These are phyloP conservation scores for Calvatia gigantea DNA, from an alignment of 768 basidiomycete genomes.

Conservation along the genomic window DNA sequence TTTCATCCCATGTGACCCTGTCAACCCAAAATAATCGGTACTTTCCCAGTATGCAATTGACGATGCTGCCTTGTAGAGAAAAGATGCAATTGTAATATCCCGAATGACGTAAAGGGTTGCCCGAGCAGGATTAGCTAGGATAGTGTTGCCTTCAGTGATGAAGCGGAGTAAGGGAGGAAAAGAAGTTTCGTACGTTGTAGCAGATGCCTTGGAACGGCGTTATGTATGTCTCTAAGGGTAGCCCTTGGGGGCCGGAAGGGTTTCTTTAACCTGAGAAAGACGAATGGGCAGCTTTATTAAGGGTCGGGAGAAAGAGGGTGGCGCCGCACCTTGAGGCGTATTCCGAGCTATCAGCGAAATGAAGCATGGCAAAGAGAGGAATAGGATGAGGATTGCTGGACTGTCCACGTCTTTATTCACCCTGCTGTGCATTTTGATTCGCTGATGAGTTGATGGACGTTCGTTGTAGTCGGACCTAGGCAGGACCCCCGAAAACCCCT, in stretches of 20 bases:
- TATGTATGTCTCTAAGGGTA: constrained; percentile 51
- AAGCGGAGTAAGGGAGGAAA: not conserved
- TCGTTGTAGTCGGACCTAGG: no score
- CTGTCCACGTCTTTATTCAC: no score
- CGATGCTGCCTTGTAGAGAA: constrained; percentile 41
- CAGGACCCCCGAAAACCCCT: no score
- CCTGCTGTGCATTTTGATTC: no score
- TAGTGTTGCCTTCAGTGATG: not conserved
- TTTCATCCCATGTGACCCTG: constrained; percentile 28
- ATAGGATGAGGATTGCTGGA: no score
- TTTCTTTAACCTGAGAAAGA: constrained; percentile 29
- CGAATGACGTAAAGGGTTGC: constrained; percentile 42
- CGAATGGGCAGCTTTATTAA: not conserved
- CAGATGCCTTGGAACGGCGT: constrained; percentile 52
- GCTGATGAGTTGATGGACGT: no score
- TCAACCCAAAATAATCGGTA: constrained; percentile 35
- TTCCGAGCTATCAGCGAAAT: constrained; percentile 35
- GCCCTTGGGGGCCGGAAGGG: constrained; percentile 48
- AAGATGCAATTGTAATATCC: constrained; percentile 37
- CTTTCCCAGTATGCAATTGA: constrained; percentile 38
- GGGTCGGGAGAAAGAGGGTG: not conserved
- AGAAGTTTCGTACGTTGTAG: constrained; percentile 31
- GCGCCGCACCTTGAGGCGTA: constrained; percentile 33
- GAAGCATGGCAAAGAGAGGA: no score
- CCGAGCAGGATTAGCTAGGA: constrained; percentile 32